Evolutionary conservation across 164 flowering plant genomes (phyloP).

Genomic region (Annona cherimola): DNA sequence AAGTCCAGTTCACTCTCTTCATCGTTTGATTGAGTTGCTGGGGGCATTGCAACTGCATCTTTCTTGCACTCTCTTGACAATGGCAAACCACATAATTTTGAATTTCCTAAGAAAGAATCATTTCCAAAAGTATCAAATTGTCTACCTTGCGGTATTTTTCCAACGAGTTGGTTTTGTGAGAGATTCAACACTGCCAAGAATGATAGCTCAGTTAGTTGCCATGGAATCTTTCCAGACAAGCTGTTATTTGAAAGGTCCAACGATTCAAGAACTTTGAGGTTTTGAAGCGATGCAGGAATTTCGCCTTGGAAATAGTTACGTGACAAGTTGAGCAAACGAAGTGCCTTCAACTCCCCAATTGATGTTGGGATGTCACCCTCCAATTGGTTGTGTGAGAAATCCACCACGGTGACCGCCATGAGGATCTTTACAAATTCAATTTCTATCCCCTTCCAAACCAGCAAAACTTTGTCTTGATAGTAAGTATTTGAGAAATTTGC

Average conservation of each 20-base stretch:
- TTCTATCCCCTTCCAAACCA: not conserved
- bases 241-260: not conserved
- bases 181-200: constrained; percentile 10
- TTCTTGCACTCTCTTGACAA: not conserved
- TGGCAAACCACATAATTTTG: constrained; percentile 6
- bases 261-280: not conserved
- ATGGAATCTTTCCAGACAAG: not conserved
- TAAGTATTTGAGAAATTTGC: not conserved
- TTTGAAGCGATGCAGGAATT: not conserved
- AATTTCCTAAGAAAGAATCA: not conserved
- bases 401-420: not conserved
- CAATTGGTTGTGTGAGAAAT: not conserved
- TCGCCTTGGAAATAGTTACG: not conserved
- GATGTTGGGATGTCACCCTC: not conserved
- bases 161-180: not conserved
- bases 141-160: constrained; percentile 7
- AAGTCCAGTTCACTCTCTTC: too few species aligned
- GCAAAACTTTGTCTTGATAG: not conserved
- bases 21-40: not conserved
- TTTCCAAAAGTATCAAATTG: constrained; percentile 1
- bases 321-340: constrained; percentile 3
- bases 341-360: not conserved
- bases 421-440: not conserved
- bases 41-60: not conserved
- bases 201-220: not conserved